Percentiles rank a stretch among this genome's conserved stretches.
Evolutionary conservation across 805 yeast genomes (phyloP).

Genomic region (Metschnikowia chrysomelidarum): DNA sequence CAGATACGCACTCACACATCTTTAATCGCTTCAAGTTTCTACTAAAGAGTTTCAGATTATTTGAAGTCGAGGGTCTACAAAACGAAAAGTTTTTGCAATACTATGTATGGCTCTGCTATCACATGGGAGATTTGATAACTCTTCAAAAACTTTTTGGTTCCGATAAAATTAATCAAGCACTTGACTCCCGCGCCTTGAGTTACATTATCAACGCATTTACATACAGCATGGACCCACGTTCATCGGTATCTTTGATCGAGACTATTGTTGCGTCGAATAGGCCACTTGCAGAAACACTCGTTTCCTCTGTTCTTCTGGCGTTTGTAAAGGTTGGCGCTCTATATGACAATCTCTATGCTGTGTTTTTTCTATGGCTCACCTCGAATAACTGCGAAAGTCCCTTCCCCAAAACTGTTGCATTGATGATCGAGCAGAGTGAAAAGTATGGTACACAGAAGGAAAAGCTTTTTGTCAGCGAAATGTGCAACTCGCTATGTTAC

Average conservation of each 20-base stretch:
- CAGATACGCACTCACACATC: conserved; percentile 6
- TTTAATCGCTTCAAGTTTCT: conserved; percentile 23
- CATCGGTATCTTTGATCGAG: conserved; percentile 26
- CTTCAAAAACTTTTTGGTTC: conserved; percentile 22
- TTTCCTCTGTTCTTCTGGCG: conserved; percentile 27
- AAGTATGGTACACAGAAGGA: conserved; percentile 31
- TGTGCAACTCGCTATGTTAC: conserved; percentile 21
- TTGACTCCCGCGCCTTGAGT: conserved; percentile 26
- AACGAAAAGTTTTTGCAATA: conserved; percentile 22
- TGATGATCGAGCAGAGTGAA: conserved; percentile 29
- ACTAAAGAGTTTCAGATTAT: conserved; percentile 21
- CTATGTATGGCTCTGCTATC: conserved; percentile 36
- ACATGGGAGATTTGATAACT: conserved; percentile 29
- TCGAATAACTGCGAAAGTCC: conserved; percentile 24
- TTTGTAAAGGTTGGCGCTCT: conserved; percentile 28
- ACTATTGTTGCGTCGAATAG: conserved; percentile 23
- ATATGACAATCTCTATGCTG: conserved; percentile 27
- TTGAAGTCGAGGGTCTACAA: conserved; percentile 16
- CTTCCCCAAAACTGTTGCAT: conserved; percentile 25
- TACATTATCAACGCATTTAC: conserved; percentile 32
- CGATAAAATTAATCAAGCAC: conserved; percentile 21
- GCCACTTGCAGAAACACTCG: conserved; percentile 24
- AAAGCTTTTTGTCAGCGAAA: conserved; percentile 19
- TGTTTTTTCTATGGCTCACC: conserved; percentile 29
- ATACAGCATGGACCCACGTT: conserved; percentile 33